Conservation (phyloP, 1,284 basidiomycete species). For the Ceratobasidium sp. region DNA sequence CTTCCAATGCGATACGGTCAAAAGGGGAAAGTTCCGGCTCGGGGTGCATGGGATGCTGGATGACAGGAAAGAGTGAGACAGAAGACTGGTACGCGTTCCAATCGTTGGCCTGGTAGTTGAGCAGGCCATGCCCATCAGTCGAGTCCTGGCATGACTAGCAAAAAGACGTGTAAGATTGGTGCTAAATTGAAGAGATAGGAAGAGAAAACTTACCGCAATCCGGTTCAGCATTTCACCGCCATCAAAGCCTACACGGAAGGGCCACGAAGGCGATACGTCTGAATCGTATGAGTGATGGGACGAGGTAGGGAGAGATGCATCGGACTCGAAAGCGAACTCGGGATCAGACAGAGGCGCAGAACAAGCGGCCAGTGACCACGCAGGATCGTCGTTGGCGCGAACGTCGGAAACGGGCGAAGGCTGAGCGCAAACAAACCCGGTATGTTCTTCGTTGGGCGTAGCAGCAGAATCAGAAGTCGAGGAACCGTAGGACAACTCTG, state of each 20-base stretch:
- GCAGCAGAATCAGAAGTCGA: not conserved
- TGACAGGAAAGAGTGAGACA: not conserved
- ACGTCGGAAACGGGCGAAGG: not conserved
- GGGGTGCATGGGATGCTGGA: not conserved
- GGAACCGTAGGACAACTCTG: not conserved
- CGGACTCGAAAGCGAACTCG: slow-evolving; percentile 8
- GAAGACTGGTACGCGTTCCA: slow-evolving; percentile 16
- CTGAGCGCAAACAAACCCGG: not conserved
- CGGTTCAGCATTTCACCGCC: not conserved
- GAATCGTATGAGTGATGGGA: not conserved
- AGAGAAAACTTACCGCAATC: slow-evolving; percentile 7
- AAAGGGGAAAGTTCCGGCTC: slow-evolving; percentile 22
- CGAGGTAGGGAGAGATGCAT: not conserved
- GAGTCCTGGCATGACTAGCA: slow-evolving; percentile 6
- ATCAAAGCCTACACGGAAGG: slow-evolving; percentile 9
- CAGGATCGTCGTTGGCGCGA: not conserved
- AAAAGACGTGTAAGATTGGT: not conserved
- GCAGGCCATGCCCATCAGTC: not conserved
- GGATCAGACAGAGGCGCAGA: not conserved
- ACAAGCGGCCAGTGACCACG: slow-evolving; percentile 13
- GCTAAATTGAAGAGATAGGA: not conserved
- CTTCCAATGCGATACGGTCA: slow-evolving; percentile 2
- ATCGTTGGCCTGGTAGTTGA: not conserved
- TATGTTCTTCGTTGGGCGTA: not conserved
- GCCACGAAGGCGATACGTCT: not conserved